These are phyloP conservation scores for Curvularia spicifera DNA, from an alignment of 2,329 filamentous ascomycete genomes.

Conservation along the genomic window DNA sequence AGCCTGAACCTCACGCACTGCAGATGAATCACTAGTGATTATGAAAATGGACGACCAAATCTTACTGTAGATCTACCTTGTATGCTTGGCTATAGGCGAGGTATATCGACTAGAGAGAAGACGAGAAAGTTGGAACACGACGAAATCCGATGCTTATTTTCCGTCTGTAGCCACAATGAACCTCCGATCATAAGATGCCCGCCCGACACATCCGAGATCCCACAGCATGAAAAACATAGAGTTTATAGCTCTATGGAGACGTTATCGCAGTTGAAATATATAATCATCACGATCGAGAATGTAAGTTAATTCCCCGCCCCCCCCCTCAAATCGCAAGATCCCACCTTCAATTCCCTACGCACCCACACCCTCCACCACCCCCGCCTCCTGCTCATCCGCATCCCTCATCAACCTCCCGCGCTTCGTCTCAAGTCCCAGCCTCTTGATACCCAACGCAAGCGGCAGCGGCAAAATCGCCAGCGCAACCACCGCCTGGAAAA, in stretches of 20 bases:
- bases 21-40: no score
- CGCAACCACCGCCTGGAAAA: constrained; percentile 79
- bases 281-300: constrained; percentile 8
- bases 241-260: not conserved
- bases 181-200: not conserved
- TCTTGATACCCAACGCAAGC: constrained; percentile 67
- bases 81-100: not conserved
- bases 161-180: not conserved
- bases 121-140: not conserved
- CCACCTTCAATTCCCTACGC: constrained; percentile 24
- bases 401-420: constrained; percentile 45
- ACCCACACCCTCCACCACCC: constrained; percentile 15
- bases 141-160: not conserved
- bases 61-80: not conserved
- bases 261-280: not conserved
- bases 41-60: no score
- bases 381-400: constrained; percentile 43
- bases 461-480: constrained; percentile 70
- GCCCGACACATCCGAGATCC: not conserved
- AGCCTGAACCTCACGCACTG: no score
- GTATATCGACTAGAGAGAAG: not conserved
- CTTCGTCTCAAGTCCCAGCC: constrained; percentile 62
- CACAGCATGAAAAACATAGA: not conserved
- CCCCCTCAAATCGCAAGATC: constrained; percentile 26
- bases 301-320: constrained; percentile 17